Evolutionary conservation across 2,329 filamentous ascomycete genomes (phyloP).

Genomic region (Lojkania enalia): DNA sequence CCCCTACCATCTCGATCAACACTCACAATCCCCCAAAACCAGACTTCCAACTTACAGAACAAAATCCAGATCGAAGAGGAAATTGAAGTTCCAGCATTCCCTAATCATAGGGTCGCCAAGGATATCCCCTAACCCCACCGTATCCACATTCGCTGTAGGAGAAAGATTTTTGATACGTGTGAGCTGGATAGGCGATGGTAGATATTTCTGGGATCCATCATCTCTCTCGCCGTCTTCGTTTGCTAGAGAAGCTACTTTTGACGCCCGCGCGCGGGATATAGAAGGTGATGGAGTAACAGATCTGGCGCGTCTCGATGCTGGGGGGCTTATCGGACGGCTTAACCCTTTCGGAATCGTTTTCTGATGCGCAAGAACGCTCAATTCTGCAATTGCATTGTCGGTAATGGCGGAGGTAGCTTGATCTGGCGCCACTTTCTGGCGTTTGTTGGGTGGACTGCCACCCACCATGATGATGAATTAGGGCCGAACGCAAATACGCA

Average conservation of each 20-base stretch:
- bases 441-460: too few relatives aligned
- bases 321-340: slow-evolving; percentile 36
- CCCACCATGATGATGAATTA: too few relatives aligned
- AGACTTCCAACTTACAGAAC: slow-evolving; percentile 53
- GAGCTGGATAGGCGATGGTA: slow-evolving; percentile 70
- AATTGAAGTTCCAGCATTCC: slow-evolving; percentile 74
- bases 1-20: slow-evolving; percentile 25
- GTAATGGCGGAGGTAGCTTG: too few relatives aligned
- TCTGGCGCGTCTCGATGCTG: slow-evolving; percentile 19
- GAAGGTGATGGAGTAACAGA: slow-evolving; percentile 9
- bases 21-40: background rate
- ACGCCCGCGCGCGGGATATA: background rate
- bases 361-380: too few relatives aligned
- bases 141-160: slow-evolving; percentile 63
- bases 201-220: slow-evolving; percentile 3
- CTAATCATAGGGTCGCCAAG: slow-evolving; percentile 74
- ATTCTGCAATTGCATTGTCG: too few relatives aligned
- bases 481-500: too few relatives aligned
- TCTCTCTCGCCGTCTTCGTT: background rate
- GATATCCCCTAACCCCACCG: slow-evolving; percentile 67
- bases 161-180: slow-evolving; percentile 70
- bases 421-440: too few relatives aligned
- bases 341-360: slow-evolving; percentile 14
- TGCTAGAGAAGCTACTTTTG: background rate
- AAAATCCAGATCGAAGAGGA: slow-evolving; percentile 65